Conservation (phyloP, 176 grass and related monocot genomes). For the Musa schizocarpa region DNA sequence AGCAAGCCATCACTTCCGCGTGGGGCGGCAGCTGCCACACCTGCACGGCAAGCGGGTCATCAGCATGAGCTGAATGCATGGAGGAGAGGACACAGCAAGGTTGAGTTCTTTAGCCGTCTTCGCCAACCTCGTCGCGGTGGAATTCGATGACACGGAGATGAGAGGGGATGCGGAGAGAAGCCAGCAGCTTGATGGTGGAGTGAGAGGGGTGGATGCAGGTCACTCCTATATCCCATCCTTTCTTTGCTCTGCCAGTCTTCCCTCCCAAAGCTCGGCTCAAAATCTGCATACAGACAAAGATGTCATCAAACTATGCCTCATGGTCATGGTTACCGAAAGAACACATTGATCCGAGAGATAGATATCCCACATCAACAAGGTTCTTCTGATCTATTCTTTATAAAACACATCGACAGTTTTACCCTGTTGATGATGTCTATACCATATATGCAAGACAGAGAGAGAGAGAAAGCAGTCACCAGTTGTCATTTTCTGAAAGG, state of each 20-base stretch:
- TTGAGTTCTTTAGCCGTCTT: background rate
- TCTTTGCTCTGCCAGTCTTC: conserved; percentile 47
- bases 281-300: conserved; percentile 37
- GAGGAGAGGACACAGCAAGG: background rate
- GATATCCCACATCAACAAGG: no score
- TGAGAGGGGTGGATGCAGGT: conserved; percentile 82
- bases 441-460: no score
- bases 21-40: conserved; percentile 65
- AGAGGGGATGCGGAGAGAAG: conserved; percentile 59
- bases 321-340: no score
- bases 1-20: conserved; percentile 64
- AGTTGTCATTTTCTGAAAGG: no score
- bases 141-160: conserved; percentile 83
- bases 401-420: no score
- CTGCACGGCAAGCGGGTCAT: conserved; percentile 6
- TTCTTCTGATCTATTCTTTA: no score
- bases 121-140: conserved; percentile 71
- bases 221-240: conserved; percentile 85
- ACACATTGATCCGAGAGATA: no score
- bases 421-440: no score
- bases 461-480: no score
- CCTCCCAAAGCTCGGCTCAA: conserved; percentile 83
- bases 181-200: conserved; percentile 46
- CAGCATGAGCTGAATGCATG: background rate
- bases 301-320: background rate